A percentile compares a stretch with the other conserved stretches of the same genome.
Conservation (phyloP, 306 rosid genomes). For the Citrullus colocynthis region DNA sequence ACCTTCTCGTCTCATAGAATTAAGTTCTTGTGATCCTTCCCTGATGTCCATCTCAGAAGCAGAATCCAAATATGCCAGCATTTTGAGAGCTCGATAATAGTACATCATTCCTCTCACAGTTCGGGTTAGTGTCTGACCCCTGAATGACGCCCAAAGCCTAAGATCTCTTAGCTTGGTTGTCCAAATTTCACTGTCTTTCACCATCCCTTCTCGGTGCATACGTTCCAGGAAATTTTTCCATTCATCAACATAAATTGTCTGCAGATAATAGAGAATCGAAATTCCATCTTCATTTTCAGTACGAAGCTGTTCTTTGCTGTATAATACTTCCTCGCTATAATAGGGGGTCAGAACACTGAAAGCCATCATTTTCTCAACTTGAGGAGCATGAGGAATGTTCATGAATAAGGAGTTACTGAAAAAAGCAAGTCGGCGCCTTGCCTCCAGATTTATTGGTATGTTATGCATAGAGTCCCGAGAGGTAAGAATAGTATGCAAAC, state of each 20-base stretch:
- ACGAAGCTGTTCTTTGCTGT: constrained; percentile 64
- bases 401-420: constrained; percentile 92
- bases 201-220: constrained; percentile 78
- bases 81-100: constrained; percentile 84
- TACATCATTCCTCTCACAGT: constrained; percentile 99
- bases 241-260: constrained; percentile 80
- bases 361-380: constrained; percentile 96
- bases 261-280: constrained; percentile 70
- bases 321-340: constrained; percentile 74
- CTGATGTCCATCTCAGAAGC: constrained; percentile 92
- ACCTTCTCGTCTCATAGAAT: constrained; percentile 45
- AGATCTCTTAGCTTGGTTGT: constrained; percentile 61
- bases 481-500: constrained; percentile 71
- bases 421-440: constrained; percentile 87
- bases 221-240: constrained; percentile 93
- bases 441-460: constrained; percentile 87
- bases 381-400: constrained; percentile 96
- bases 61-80: constrained; percentile 87
- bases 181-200: constrained; percentile 66
- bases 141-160: constrained; percentile 92
- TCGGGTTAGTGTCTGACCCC: constrained; percentile 82
- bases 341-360: constrained; percentile 94
- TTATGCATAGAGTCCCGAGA: constrained; percentile 88
- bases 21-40: constrained; percentile 78
- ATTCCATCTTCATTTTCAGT: constrained; percentile 92